Base-by-base conservation (phyloP, 768 basidiomycete genomes). In the Xanthoconium stramineum region DNA sequence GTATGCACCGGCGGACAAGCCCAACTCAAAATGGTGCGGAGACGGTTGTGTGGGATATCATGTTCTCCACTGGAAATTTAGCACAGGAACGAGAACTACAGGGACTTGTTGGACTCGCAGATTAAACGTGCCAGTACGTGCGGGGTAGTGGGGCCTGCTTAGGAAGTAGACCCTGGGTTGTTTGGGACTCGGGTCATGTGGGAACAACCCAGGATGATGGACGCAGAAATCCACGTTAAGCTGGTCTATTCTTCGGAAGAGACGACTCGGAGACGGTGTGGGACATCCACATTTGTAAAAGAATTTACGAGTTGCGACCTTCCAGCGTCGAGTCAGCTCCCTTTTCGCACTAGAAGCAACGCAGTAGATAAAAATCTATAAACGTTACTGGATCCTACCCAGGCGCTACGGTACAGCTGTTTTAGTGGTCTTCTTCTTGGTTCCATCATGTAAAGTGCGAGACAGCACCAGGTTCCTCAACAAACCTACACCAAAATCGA, bases 101-200 rank as follows among this genome's bases (percentile, higher is more conserved):
- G 14, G 61, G 55, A 29, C 64, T 65, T 10, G 49, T 47, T 32
- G 51, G 8, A n/a, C 44, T 63, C 17, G 44, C n/a, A 0, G 32
- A 55, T 48, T 55, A 61, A 7, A 13, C 20, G 58, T 24, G 24
- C 24, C 24, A 24, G 24, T 24, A 24, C 24, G 4, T 24, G 24
- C 24, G 24, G 24, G 24, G 24, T 24, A 24, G 24, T 24, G 24
- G 24, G 2, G 24, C 4, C 24, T 24, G 24, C 24, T 24, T 24
- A 24, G 24, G 24, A 24, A 24, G 24, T 24, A 24, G 51, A 54
- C 19, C 52, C n/a, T 66, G 65, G 67, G 35, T 56, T 43, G 54
- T 66, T 32, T 66, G 64, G 67, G 67, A 66, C 13, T 49, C 47
- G 8, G 63, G 62, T 12, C 43, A 12, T n/a, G 30, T 30, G 19